phyloP scores from a whole-genome alignment of 2,329 filamentous ascomycete species.

The Cladorrhinum sp. region DNA sequence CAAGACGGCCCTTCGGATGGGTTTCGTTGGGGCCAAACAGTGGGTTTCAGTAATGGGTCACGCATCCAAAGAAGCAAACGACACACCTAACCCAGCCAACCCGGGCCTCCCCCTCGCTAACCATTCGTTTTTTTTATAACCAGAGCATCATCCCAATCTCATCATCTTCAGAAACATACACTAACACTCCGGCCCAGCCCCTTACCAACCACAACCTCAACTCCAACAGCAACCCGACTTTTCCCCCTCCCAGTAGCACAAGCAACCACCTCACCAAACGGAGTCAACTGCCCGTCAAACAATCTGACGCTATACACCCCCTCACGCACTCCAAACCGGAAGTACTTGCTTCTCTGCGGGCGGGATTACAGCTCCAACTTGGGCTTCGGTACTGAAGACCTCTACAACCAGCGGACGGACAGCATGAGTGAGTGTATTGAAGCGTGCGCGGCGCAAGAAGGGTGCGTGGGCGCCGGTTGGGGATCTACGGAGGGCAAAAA shows the following conservation, averaged over 20 bases:
- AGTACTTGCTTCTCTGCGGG: slow-evolving; percentile 35
- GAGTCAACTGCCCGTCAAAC: slow-evolving; percentile 31
- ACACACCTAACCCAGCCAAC: background rate
- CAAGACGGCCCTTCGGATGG: background rate
- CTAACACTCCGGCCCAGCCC: background rate
- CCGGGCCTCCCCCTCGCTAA: too few species aligned
- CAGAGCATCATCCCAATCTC: background rate
- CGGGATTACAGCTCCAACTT: slow-evolving; percentile 33
- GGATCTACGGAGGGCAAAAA: slow-evolving; percentile 29
- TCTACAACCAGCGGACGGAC: slow-evolving; percentile 26
- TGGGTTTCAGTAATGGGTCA: too few species aligned
- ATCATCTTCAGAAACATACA: background rate
- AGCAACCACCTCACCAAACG: slow-evolving; percentile 7
- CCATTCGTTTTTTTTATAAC: background rate
- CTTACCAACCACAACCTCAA: slow-evolving; percentile 1
- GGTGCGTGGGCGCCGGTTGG: slow-evolving; percentile 37
- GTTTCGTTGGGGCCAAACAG: background rate
- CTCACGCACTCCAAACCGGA: slow-evolving; percentile 15
- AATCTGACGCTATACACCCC: slow-evolving; percentile 36
- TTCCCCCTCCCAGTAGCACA: slow-evolving; percentile 17
- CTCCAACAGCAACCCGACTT: slow-evolving; percentile 11
- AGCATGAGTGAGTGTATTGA: slow-evolving; percentile 35
- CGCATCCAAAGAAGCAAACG: too few species aligned
- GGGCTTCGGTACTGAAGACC: slow-evolving; percentile 30
- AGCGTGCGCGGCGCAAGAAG: slow-evolving; percentile 29